phyloP scores from a whole-genome alignment of 257 asterid genomes.

The Cynanchum wilfordii region DNA sequence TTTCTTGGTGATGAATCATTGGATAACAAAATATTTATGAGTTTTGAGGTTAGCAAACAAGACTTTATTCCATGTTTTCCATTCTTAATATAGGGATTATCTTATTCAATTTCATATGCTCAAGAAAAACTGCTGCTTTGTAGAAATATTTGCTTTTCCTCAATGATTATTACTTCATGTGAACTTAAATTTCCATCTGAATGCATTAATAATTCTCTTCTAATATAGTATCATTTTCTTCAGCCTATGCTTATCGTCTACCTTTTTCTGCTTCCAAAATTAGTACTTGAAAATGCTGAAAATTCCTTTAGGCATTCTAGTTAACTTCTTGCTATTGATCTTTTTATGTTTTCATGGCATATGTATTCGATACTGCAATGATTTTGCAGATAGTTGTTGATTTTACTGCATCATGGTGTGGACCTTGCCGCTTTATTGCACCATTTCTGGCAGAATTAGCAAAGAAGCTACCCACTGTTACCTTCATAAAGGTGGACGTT shows the following conservation, averaged over 20 bases:
- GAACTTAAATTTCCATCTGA: neutral
- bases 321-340: neutral
- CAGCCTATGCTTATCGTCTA: neutral
- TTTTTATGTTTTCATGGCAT: no score
- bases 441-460: constrained; percentile 86
- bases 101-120: neutral
- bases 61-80: neutral
- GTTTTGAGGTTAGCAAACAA: no score
- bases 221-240: neutral
- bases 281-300: neutral
- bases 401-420: constrained; percentile 97
- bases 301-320: neutral
- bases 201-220: neutral
- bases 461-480: constrained; percentile 61
- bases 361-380: neutral
- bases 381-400: constrained; percentile 70
- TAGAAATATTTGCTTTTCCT: neutral
- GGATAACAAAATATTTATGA: neutral
- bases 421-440: constrained; percentile 83
- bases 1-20: neutral
- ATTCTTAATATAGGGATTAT: no score
- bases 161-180: neutral
- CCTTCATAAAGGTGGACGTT: constrained; percentile 83
- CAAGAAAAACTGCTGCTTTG: neutral
- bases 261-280: neutral